Conservation (phyloP, 2,329 filamentous ascomycete species). For the Penicillium freii region DNA sequence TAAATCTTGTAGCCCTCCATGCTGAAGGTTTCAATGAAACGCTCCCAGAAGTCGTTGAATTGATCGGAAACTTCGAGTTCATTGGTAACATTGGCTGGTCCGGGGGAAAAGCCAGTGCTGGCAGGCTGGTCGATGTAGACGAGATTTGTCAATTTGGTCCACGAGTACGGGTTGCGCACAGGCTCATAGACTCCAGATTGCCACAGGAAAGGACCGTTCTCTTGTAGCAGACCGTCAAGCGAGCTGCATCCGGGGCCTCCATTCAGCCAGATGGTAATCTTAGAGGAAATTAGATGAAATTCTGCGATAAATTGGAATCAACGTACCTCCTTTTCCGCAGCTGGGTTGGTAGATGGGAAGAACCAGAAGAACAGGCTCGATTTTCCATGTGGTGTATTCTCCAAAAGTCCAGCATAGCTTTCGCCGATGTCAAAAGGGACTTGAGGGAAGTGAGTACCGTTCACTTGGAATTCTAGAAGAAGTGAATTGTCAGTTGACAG, state of each 20-base stretch:
- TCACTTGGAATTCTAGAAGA: slow-evolving; percentile 58
- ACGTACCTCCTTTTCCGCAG: slow-evolving; percentile 41
- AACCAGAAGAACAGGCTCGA: slow-evolving; percentile 52
- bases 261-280: slow-evolving; percentile 46
- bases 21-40: slow-evolving; percentile 69
- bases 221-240: slow-evolving; percentile 66
- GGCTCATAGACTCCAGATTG: slow-evolving; percentile 66
- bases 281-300: background rate
- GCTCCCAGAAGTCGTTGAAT: slow-evolving; percentile 74
- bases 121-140: slow-evolving; percentile 56
- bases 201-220: slow-evolving; percentile 72
- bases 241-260: slow-evolving; percentile 57
- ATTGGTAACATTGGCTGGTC: slow-evolving; percentile 61
- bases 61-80: slow-evolving; percentile 68
- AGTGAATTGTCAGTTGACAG: background rate
- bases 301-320: background rate
- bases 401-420: slow-evolving; percentile 49
- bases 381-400: slow-evolving; percentile 48
- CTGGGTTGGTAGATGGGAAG: slow-evolving; percentile 45
- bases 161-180: slow-evolving; percentile 65
- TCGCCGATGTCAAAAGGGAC: slow-evolving; percentile 64
- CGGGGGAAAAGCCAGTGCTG: slow-evolving; percentile 67
- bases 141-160: slow-evolving; percentile 71
- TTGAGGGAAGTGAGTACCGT: slow-evolving; percentile 64
- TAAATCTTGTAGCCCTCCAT: slow-evolving; percentile 68